Conservation (phyloP, 352 stramenopile genomes). For the Phytophthora citrophthora region DNA sequence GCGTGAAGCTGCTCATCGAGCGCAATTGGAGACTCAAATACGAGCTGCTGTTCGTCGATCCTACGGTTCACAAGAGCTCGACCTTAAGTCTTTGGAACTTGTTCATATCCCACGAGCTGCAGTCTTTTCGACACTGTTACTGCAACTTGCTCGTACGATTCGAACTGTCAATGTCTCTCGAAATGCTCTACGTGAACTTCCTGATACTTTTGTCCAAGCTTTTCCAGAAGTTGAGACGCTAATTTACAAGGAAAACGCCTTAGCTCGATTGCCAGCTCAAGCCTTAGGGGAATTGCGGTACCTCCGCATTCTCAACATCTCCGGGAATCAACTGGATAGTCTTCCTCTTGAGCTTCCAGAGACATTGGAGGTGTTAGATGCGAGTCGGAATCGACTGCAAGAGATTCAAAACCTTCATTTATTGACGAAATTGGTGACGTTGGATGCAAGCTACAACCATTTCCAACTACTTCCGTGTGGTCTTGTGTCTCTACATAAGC, state of each 20-base stretch:
- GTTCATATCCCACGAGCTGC: slow-evolving; percentile 56
- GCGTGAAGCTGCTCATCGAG: slow-evolving; percentile 15
- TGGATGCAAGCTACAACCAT: slow-evolving; percentile 75
- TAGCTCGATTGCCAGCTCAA: slow-evolving; percentile 46
- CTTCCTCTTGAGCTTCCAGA: slow-evolving; percentile 49
- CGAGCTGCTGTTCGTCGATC: slow-evolving; percentile 49
- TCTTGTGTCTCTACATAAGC: slow-evolving; percentile 45
- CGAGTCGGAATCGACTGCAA: slow-evolving; percentile 61
- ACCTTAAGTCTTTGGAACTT: slow-evolving; percentile 73
- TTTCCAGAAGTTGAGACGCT: slow-evolving; percentile 63
- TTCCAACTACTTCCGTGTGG: slow-evolving; percentile 62
- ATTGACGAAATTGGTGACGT: slow-evolving; percentile 47
- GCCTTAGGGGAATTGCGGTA: slow-evolving; percentile 37
- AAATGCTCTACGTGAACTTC: slow-evolving; percentile 70
- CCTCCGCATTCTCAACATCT: slow-evolving; percentile 51
- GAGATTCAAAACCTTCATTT: slow-evolving; percentile 55
- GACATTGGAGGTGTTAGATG: slow-evolving; percentile 42
- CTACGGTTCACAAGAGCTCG: slow-evolving; percentile 62
- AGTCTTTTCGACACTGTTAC: slow-evolving; percentile 66
- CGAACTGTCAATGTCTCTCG: slow-evolving; percentile 67
- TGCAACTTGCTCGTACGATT: slow-evolving; percentile 71
- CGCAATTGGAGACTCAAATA: slow-evolving; percentile 29
- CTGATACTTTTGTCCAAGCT: slow-evolving; percentile 48
- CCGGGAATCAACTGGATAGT: slow-evolving; percentile 63
- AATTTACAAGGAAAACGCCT: slow-evolving; percentile 71